These are phyloP conservation scores for Berberis vulgaris DNA, from an alignment of 164 flowering plant species.

Conservation along the genomic window DNA sequence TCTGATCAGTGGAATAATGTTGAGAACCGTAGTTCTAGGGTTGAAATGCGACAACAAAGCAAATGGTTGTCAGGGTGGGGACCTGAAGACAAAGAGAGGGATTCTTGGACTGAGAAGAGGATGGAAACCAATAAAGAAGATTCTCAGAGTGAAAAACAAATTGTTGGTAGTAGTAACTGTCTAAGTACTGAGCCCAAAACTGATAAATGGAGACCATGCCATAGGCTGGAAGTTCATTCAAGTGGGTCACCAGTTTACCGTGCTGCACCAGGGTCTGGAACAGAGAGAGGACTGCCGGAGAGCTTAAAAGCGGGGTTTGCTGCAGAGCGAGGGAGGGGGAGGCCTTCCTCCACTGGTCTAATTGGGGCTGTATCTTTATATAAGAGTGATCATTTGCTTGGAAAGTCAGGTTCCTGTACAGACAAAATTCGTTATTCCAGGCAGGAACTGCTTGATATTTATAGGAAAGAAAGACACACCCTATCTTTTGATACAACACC, in stretches of 20 bases:
- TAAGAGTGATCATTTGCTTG: slow-evolving; percentile 29
- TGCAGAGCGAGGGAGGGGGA: slow-evolving; percentile 72
- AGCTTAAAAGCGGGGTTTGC: slow-evolving; percentile 59
- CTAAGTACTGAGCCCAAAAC: slow-evolving; percentile 52
- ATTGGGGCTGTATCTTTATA: slow-evolving; percentile 32
- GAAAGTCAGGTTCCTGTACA: slow-evolving; percentile 25
- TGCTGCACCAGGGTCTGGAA: slow-evolving; percentile 83
- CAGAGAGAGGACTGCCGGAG: slow-evolving; percentile 59
- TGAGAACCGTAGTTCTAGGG: slow-evolving; percentile 42
- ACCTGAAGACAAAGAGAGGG: slow-evolving; percentile 90
- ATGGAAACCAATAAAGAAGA: slow-evolving; percentile 65
- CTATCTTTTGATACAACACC: slow-evolving; percentile 34
- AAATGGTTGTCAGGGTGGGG: slow-evolving; percentile 98
- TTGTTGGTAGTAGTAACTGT: slow-evolving; percentile 29
- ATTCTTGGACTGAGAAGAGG: slow-evolving; percentile 53
- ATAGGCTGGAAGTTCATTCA: slow-evolving; percentile 63
- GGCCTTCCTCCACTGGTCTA: slow-evolving; percentile 32
- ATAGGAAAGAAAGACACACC: slow-evolving; percentile 46
- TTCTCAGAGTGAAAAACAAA: slow-evolving; percentile 41
- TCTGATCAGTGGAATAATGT: slow-evolving; percentile 75
- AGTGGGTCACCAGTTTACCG: slow-evolving; percentile 52
- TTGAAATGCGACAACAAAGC: slow-evolving; percentile 65
- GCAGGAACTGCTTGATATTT: slow-evolving; percentile 85
- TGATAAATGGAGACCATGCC: slow-evolving; percentile 97
- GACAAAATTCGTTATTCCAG: slow-evolving; percentile 63